phyloP scores from a whole-genome alignment of 2,329 filamentous ascomycete species.

The Sporothrix euskadiensis region DNA sequence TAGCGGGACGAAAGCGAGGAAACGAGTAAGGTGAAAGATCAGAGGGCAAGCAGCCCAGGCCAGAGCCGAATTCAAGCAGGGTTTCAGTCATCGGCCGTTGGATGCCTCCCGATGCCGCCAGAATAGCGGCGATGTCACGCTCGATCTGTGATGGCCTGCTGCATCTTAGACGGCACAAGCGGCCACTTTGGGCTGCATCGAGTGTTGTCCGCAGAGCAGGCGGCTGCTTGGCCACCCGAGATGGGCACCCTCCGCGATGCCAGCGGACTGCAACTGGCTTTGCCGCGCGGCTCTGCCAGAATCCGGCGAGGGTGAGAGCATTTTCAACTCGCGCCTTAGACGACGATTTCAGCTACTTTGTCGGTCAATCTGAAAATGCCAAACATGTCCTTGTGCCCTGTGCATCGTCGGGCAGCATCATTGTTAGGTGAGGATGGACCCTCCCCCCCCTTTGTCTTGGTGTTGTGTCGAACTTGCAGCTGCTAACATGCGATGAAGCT shows the following conservation, averaged over 20 bases:
- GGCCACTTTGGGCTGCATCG: not conserved
- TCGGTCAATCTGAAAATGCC: constrained; percentile 28
- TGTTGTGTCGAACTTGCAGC: too few relatives aligned
- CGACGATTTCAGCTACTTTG: not conserved
- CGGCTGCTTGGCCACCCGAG: not conserved
- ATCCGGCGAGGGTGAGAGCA: not conserved
- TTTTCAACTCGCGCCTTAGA: constrained; percentile 5
- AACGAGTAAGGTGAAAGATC: too few relatives aligned
- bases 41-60: not conserved
- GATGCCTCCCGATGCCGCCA: not conserved
- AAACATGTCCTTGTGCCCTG: constrained; percentile 50
- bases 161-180: not conserved
- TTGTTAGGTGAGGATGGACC: constrained; percentile 49
- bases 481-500: constrained; percentile 40
- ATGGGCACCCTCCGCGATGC: not conserved
- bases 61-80: not conserved
- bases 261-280: not conserved
- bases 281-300: not conserved
- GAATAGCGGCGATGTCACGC: constrained; percentile 11
- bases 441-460: not conserved
- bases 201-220: not conserved
- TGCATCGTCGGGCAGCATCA: constrained; percentile 52
- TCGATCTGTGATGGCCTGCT: constrained; percentile 16
- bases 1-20: not conserved
- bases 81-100: constrained; percentile 10